Evolutionary conservation across 257 asterid genomes (phyloP).

Genomic region (Verbascum thapsus): DNA sequence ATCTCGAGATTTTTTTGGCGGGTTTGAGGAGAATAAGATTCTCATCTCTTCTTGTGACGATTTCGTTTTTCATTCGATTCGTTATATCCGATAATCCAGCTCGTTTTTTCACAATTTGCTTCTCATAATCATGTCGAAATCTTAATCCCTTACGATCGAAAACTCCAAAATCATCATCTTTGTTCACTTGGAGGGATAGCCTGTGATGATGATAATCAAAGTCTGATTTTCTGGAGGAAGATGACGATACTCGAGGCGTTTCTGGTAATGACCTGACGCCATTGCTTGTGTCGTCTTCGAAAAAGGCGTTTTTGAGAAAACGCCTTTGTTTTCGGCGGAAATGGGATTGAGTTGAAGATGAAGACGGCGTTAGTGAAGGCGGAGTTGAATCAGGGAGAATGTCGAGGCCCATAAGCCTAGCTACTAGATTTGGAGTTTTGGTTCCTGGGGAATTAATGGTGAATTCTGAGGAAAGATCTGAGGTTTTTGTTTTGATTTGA

Average conservation of each 20-base stretch:
- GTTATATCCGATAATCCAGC: constrained; percentile 59
- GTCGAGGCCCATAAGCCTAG: constrained; percentile 89
- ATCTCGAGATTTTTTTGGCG: constrained; percentile 26
- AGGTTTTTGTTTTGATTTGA: constrained; percentile 48
- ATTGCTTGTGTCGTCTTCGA: constrained; percentile 30
- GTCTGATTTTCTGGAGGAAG: constrained; percentile 65
- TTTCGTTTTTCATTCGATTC: constrained; percentile 31
- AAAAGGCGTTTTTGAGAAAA: constrained; percentile 14
- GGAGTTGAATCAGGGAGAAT: constrained; percentile 62
- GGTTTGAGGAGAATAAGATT: constrained; percentile 52
- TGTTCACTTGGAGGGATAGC: constrained; percentile 65
- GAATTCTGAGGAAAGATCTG: constrained; percentile 42
- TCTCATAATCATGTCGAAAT: not conserved
- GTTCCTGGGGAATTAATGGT: constrained; percentile 53
- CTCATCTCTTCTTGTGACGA: constrained; percentile 33
- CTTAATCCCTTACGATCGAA: constrained; percentile 30
- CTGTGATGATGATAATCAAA: constrained; percentile 58
- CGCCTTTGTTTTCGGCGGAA: constrained; percentile 19
- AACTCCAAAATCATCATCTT: constrained; percentile 45
- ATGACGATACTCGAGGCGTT: constrained; percentile 64
- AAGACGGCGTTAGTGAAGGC: constrained; percentile 40
- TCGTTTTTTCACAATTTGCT: constrained; percentile 55
- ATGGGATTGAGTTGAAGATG: constrained; percentile 28
- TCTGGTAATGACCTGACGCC: constrained; percentile 70
- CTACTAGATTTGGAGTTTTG: constrained; percentile 72